Evolutionary conservation across 1,139 yeast species (phyloP).

Genomic region (Kodamaea ohmeri): DNA sequence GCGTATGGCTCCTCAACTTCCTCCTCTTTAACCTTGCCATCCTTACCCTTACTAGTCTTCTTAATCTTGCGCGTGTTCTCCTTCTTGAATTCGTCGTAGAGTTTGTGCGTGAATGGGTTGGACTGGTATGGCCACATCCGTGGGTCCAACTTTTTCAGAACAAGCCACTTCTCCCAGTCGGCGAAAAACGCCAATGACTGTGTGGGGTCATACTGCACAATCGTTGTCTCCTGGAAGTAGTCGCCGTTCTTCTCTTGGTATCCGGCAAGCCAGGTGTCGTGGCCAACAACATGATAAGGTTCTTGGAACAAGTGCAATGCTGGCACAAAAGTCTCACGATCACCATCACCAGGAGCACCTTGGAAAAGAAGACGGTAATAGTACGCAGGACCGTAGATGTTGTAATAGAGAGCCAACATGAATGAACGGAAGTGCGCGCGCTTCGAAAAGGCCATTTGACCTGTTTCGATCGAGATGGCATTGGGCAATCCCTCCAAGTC

Average conservation of each 20-base stretch:
- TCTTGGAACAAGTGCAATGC: conserved; percentile 38
- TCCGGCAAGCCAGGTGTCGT: conserved; percentile 27
- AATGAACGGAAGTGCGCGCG: conserved; percentile 29
- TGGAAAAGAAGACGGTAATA: conserved; percentile 35
- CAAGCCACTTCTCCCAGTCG: conserved; percentile 32
- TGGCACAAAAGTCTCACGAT: conserved; percentile 39
- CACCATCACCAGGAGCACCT: conserved; percentile 40
- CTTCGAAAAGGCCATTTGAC: conserved; percentile 37
- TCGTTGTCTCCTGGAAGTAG: conserved; percentile 28
- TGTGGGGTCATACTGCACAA: conserved; percentile 35
- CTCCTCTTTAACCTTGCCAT: conserved; percentile 6
- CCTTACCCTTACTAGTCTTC: conserved; percentile 7
- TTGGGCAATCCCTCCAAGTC: conserved; percentile 34
- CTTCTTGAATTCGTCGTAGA: conserved; percentile 23
- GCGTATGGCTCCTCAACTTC: conserved; percentile 12
- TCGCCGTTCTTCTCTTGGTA: conserved; percentile 18
- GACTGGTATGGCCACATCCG: conserved; percentile 34
- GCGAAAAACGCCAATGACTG: conserved; percentile 21
- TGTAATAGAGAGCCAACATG: conserved; percentile 34
- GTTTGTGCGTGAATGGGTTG: conserved; percentile 23
- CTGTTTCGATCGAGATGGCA: conserved; percentile 32
- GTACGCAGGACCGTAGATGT: conserved; percentile 26
- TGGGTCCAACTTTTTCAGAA: conserved; percentile 23
- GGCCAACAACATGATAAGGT: conserved; percentile 30
- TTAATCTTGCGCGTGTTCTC: conserved; percentile 10